Conservation (phyloP, 2,329 filamentous ascomycete genomes). For the Trichophyton schoenleinii region DNA sequence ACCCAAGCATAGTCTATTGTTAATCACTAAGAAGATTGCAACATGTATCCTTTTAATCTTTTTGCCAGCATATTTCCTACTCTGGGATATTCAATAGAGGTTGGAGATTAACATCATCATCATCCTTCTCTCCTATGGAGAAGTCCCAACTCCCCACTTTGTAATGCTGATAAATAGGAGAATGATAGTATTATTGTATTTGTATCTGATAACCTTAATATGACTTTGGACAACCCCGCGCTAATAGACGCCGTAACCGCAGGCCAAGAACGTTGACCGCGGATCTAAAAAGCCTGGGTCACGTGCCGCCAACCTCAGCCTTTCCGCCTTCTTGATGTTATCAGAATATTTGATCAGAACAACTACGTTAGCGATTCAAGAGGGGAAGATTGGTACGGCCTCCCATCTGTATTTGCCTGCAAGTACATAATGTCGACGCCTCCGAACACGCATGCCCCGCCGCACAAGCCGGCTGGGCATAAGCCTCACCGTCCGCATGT, state of each 20-base stretch:
- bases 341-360: no score
- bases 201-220: no score
- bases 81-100: neutral
- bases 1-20: neutral
- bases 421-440: conserved; percentile 5
- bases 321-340: no score
- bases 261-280: no score
- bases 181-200: no score
- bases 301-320: no score
- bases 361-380: no score
- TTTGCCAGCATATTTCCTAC: neutral
- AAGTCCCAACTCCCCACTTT: no score
- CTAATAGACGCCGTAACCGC: no score
- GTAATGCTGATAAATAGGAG: no score
- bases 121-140: neutral
- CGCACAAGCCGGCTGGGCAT: conserved; percentile 22
- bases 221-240: no score
- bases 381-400: conserved; percentile 3
- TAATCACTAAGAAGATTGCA: neutral
- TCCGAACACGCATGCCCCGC: conserved; percentile 15
- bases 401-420: conserved; percentile 6
- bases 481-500: conserved; percentile 32
- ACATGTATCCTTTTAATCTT: neutral
- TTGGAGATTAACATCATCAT: neutral
- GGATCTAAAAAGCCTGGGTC: no score